Evolutionary conservation across 164 flowering plant genomes (phyloP), one percentile per base, ranked within the genome.

Genomic region (Magnolia officinalis): DNA sequence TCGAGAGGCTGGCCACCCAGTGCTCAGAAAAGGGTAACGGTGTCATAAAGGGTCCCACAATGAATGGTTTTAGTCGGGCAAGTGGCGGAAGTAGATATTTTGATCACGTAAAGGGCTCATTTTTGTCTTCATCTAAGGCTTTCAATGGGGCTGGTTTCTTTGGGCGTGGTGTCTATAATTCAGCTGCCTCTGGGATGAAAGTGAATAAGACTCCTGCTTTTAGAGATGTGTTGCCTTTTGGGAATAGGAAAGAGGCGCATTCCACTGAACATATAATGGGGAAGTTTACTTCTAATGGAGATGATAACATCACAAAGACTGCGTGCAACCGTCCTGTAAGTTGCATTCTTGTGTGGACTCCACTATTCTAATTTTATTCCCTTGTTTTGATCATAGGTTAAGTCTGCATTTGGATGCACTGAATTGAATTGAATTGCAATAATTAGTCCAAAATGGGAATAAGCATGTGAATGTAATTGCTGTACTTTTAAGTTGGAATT

Each of bases 71-170:
- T 83, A 85, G 66, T 75, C 78, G 85, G 77, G 93, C 80, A 24
- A 87, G 78, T 85, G 81, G 88, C 77, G 74, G 76, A 18, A 65
- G 85, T 72, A 86, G 91, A 84, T 93, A 91, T 78, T 78, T 95
- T 61, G 98, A 95, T 74, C 89, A 90, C 1, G 83, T 93, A 91
- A 91, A 78, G 85, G 96, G 98, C 55, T 88, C 92, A 18, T 81
- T 92, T 70, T 78, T 92, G 61, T 88, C 94, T 70, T 90, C 98
- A 55, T 90, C 98, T 18, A 91, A 85, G 80, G 95, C 95, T 74
- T 89, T 92, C 72, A 82, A 88, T 83, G 95, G 92, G 37, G 83
- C 89, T 77, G 83, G 84, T 81, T 88, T 92, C 74, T 95, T 93
- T 84, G 95, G 97, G 66, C 90, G 77, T 80, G 82, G 87, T 72